Evolutionary conservation across 2,329 filamentous ascomycete genomes (phyloP), one percentile per base, ranked within the genome.

Genomic region (Colletotrichum orchidophilum): DNA sequence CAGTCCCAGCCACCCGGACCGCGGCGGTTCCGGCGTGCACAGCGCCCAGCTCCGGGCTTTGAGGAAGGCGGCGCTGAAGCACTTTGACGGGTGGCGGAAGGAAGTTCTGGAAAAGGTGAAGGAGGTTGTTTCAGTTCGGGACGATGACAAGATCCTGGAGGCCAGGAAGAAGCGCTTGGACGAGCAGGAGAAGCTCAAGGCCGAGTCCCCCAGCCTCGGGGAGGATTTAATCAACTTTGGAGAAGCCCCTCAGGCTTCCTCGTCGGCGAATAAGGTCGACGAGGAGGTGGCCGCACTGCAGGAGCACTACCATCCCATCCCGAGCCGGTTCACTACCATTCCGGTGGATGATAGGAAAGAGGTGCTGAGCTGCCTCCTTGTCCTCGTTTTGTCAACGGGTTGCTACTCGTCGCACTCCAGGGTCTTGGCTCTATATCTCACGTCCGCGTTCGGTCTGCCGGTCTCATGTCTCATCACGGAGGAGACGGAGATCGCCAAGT

Each of bases 51-150:
- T 72, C 21, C 27, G 55, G 46, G 76, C 74, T 29, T 75, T 88
- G 15, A 82, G 86, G 26, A 79, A 77, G 29, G 88, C 89, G 5
- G 90, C 93, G 1, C 80, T 96, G 13, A 83, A 86, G 53, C 89
- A 93, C 76, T 94, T 95, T 76, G 90, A 94, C 73, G 88, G 90
- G n/a, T 97, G 95, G 95, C 86, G 91, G 70, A 87, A 89, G 29
- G 87, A 90, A 35, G 91, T 96, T 1, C 84, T 95, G n/a, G 82
- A 86, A 21, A 88, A 92, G 54, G 85, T 97, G 1, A 91, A 90
- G 58, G 92, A 96, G 75, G 88, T 94, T 3, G 81, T 91, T 13
- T 84, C 87, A 13, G 82, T 84, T 3, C 80, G 85, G 12, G 86
- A 88, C 65, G 84, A 84, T 39, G 79, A 80, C 70, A 84, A 84